Evolutionary conservation across 768 basidiomycete species (phyloP).

Genomic region (Stropharia rugosoannulata): DNA sequence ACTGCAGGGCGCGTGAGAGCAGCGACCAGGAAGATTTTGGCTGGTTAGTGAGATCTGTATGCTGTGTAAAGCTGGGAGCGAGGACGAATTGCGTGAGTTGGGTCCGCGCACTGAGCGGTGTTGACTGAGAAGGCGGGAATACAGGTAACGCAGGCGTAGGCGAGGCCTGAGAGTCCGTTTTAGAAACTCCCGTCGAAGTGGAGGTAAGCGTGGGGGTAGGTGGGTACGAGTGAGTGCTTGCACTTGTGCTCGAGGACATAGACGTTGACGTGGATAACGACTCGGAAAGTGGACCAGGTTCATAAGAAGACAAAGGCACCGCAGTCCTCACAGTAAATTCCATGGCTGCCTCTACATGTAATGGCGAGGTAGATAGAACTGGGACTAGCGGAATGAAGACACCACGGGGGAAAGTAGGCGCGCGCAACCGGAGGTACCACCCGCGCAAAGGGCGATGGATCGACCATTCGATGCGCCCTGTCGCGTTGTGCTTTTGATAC

Average conservation of each 20-base stretch:
- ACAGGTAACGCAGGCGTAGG: no score
- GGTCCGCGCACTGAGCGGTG: constrained; percentile 17
- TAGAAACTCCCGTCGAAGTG: no score
- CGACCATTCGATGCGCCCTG: constrained; percentile 65
- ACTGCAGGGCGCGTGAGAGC: constrained; percentile 46
- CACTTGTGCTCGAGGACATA: constrained; percentile 33
- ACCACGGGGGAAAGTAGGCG: constrained; percentile 67
- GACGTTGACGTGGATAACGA: constrained; percentile 21
- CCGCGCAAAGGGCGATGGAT: constrained; percentile 79
- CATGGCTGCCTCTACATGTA: constrained; percentile 51
- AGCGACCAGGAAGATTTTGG: constrained; percentile 33
- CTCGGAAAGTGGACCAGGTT: constrained; percentile 8
- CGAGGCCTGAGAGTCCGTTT: no score
- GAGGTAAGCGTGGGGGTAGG: constrained; percentile 42
- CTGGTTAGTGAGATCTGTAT: constrained; percentile 24
- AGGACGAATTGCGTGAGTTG: constrained; percentile 55
- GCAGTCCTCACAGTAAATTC: constrained; percentile 54
- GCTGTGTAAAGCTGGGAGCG: constrained; percentile 40
- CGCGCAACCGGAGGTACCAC: constrained; percentile 80
- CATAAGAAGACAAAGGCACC: constrained; percentile 16
- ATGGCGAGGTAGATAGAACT: constrained; percentile 42
- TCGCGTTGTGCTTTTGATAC: constrained; percentile 54
- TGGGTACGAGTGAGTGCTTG: constrained; percentile 56
- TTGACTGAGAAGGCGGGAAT: background rate
- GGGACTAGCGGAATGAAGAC: constrained; percentile 56